Base-by-base conservation (phyloP, 164 flowering plant species). In the Vitis rotundifolia region DNA sequence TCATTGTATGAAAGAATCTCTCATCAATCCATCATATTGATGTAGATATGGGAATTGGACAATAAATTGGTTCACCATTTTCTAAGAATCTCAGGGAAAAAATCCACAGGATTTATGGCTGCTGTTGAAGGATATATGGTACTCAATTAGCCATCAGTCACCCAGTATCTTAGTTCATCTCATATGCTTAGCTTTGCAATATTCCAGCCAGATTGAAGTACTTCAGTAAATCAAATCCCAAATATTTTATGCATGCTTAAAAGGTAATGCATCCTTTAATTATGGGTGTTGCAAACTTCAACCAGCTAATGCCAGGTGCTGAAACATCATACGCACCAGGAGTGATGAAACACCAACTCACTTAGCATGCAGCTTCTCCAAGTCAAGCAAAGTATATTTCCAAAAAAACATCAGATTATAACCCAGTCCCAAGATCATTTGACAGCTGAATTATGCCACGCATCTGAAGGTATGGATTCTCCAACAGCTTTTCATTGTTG, bases 391-490 rank as follows among this genome's bases (percentile, higher is more conserved):
- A 64, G 49, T 56, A 69, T 15, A 60, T 2, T 37, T 50, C 37
- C 56, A 62, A 29, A 59, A 69, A 63, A 28, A 56, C n/a, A 9
- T 61, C 49, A 72, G 48, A 73, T 69, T 68, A 80, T 70, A 80
- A 68, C 60, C 69, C 74, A 31, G 75, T 71, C 58, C 87, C 86
- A 76, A 85, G 73, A 71, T 91, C 97, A 79, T 84, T 93, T 67
- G 89, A 88, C 67, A 96, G 79, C 79, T 96, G 97, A 78, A 93
- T 86, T 75, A 96, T 84, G 69, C 99, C 99, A 47, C 95, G 91
- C 92, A 96, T 91, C 83, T 93, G 99, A 72, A 96, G 97, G 73
- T 96, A 96, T 3, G 98, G 99, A 79, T 96, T 96, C 82, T 96
- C 98, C 81, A 96, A 73, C 61, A 96, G 84, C 79, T 96, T 96